Evolutionary conservation across 768 basidiomycete species (phyloP), one percentile per base, ranked within the genome.

Genomic region (Phlebiopsis gigantea): DNA sequence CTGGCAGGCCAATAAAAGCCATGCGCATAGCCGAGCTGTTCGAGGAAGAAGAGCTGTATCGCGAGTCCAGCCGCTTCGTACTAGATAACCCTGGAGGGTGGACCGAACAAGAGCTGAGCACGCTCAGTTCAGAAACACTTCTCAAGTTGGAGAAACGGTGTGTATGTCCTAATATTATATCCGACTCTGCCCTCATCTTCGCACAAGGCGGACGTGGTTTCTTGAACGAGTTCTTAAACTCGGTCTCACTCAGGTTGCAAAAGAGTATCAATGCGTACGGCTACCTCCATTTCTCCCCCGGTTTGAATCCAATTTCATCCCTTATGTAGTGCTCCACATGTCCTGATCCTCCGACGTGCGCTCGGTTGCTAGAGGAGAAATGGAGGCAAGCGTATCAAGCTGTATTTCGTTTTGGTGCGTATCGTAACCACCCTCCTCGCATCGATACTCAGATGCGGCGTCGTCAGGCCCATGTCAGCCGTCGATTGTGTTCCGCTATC

Each of bases 211-310:
- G 56, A 95, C 87, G 53, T 97, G 94, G 94, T 97, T 97, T 72
- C 79, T 97, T 19, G 95, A 98, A 68, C 84, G 95, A 19, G 88
- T 98, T 15, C 77, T 97, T 60, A 97, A 97, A 68, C 82, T 98
- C 9, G 92, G 93, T 1, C 75, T 93, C 41, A 88, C 89, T 0
- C 82, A 87, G 60, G 79, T 96, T 22, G 83, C 90, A n/a, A 94
- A 95, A 69, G 94, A 97, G 65, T 97, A 97, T 65, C 87, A 90
- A 82, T 97, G 95, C 66, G 92, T 93, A 67, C 61, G 83, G 5
- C 25, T 30, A 46, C n/a, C 21, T 48, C 26, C 10, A 4, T 28
- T 6, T 22, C 2, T 25, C 30, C 39, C 3, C 5, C 14, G 34
- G 34, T 51, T 14, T 46, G 28, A 19, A 22, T 52, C 43, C 55